Conservation (phyloP, 1,284 basidiomycete genomes). For the Leccinum fuscescens region DNA sequence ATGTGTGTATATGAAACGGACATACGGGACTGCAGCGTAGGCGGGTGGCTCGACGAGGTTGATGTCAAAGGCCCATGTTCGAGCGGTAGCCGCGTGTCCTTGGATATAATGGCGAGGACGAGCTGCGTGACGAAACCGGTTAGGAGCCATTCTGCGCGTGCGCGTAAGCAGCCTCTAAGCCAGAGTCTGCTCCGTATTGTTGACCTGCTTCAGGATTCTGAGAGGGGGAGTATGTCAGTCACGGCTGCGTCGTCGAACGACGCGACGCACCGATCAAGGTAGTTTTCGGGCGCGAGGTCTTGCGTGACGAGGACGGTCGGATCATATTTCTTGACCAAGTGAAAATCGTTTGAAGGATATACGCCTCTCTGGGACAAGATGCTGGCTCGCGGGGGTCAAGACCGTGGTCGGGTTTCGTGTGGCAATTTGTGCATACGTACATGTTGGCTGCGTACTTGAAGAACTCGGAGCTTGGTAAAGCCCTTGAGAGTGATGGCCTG, state of each 20-base stretch:
- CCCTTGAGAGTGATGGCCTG: conserved; percentile 93
- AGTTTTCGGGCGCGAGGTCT: too few relatives aligned
- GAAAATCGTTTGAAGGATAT: conserved; percentile 82
- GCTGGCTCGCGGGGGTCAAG: background rate
- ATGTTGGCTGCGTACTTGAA: conserved; percentile 98
- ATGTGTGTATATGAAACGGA: background rate
- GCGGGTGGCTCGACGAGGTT: conserved; percentile 67
- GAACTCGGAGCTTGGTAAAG: conserved; percentile 92
- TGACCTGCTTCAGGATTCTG: conserved; percentile 88
- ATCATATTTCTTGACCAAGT: too few relatives aligned
- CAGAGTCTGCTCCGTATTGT: conserved; percentile 53
- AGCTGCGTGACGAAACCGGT: conserved; percentile 88
- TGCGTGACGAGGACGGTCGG: too few relatives aligned
- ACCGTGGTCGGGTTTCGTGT: background rate
- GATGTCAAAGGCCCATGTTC: conserved; percentile 98
- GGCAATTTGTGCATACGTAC: conserved; percentile 46
- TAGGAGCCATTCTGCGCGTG: conserved; percentile 80
- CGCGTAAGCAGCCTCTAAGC: background rate
- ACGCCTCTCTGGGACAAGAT: conserved; percentile 97
- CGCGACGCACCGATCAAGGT: conserved; percentile 44
- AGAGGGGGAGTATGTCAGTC: background rate
- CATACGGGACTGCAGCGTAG: conserved; percentile 50
- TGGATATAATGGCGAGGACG: conserved; percentile 93
- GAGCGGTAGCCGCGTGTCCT: conserved; percentile 87
- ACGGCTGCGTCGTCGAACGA: background rate